phyloP scores from a whole-genome alignment of 306 rosid species.

The Trifolium dubium region DNA sequence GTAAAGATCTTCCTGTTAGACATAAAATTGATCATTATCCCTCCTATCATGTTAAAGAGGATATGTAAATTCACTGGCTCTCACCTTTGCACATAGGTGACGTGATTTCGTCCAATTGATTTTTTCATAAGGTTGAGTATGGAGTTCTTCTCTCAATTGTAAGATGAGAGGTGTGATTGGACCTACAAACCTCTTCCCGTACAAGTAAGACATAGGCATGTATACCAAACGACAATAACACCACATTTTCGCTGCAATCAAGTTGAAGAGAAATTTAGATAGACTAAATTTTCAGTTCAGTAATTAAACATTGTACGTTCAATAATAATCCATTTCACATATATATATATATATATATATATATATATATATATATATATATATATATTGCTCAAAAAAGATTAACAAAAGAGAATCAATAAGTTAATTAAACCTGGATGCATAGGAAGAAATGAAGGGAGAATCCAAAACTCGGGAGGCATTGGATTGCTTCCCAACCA shows the following conservation, averaged over 20 bases:
- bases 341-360: no score
- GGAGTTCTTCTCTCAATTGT: constrained; percentile 65
- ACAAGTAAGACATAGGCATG: constrained; percentile 90
- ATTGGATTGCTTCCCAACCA: constrained; percentile 81
- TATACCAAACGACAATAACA: constrained; percentile 81
- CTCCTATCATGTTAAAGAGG: background rate
- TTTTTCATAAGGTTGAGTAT: constrained; percentile 54
- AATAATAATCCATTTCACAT: no score
- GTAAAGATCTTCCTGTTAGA: constrained; percentile 64
- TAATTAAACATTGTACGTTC: background rate
- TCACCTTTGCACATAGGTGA: constrained; percentile 67
- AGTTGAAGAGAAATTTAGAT: background rate
- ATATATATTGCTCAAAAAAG: background rate
- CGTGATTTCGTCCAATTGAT: constrained; percentile 70
- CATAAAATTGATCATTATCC: background rate
- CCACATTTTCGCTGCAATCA: constrained; percentile 78
- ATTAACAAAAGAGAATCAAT: background rate
- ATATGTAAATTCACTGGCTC: background rate
- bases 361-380: no score
- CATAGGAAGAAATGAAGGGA: constrained; percentile 81
- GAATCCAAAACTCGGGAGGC: constrained; percentile 88
- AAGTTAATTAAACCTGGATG: constrained; percentile 57
- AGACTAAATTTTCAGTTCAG: background rate
- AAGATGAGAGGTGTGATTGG: constrained; percentile 74
- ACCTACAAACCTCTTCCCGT: constrained; percentile 77